A percentile compares a stretch with the other conserved stretches of the same genome.
Evolutionary conservation across 169 alveolate genomes (phyloP).

Genomic region (Plasmodium reichenowi): DNA sequence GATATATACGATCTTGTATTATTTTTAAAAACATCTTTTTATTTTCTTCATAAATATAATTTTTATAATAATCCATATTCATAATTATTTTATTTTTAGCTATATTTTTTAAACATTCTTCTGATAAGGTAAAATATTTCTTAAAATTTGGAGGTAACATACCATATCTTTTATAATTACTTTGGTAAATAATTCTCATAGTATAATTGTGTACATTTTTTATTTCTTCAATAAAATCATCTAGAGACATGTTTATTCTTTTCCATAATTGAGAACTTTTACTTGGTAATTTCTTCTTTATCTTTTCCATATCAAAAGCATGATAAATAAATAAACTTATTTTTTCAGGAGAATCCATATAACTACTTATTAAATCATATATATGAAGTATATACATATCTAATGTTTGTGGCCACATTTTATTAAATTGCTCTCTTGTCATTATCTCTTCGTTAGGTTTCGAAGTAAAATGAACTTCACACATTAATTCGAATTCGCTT

Average conservation of each 20-base stretch:
- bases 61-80: constrained; percentile 70
- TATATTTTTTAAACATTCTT: constrained; percentile 39
- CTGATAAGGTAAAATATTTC: constrained; percentile 63
- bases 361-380: constrained; percentile 76
- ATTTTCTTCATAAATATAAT: constrained; percentile 40
- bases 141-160: constrained; percentile 70
- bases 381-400: constrained; percentile 68
- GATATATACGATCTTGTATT: constrained; percentile 70
- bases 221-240: constrained; percentile 72
- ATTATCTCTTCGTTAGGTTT: constrained; percentile 42
- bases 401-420: constrained; percentile 57
- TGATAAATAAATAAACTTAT: constrained; percentile 71
- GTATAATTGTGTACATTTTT: constrained; percentile 74
- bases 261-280: constrained; percentile 75
- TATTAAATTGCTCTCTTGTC: constrained; percentile 67
- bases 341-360: constrained; percentile 75
- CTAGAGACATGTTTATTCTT: constrained; percentile 73
- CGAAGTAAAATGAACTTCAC: constrained; percentile 61
- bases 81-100: constrained; percentile 73
- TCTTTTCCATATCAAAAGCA: constrained; percentile 74
- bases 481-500: constrained; percentile 33
- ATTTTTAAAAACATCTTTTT: constrained; percentile 48
- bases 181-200: constrained; percentile 62
- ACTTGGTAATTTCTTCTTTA: constrained; percentile 70
- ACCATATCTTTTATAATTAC: constrained; percentile 56